Conservation (phyloP, 1,284 basidiomycete species). For the Tilletia setariae region DNA sequence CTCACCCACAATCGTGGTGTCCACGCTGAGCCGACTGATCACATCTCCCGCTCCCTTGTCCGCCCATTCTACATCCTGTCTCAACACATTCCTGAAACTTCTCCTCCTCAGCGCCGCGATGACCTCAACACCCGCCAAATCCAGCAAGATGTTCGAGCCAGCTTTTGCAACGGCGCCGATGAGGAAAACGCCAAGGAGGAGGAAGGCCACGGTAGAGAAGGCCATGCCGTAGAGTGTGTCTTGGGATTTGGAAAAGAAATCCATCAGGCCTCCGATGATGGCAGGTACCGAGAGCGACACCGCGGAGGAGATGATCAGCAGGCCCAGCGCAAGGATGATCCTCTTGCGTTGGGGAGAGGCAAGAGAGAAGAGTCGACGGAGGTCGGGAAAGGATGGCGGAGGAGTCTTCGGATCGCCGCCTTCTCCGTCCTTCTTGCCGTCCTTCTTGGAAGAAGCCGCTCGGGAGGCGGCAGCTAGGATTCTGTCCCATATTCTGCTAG, state of each 20-base stretch:
- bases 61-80: slow-evolving; percentile 74
- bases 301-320: slow-evolving; percentile 55
- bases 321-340: slow-evolving; percentile 41
- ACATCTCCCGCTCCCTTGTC: slow-evolving; percentile 92
- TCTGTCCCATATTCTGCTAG: slow-evolving; percentile 11
- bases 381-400: slow-evolving; percentile 41
- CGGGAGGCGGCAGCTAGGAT: slow-evolving; percentile 2
- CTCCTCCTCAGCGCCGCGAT: slow-evolving; percentile 80
- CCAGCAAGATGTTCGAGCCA: slow-evolving; percentile 81
- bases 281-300: slow-evolving; percentile 67
- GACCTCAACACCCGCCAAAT: slow-evolving; percentile 78
- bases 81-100: slow-evolving; percentile 75
- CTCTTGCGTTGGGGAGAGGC: slow-evolving; percentile 45
- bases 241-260: slow-evolving; percentile 46
- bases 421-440: slow-evolving; percentile 8
- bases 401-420: slow-evolving; percentile 19
- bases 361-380: slow-evolving; percentile 43
- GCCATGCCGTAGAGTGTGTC: slow-evolving; percentile 59
- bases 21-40: slow-evolving; percentile 82
- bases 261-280: slow-evolving; percentile 52
- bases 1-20: slow-evolving; percentile 92
- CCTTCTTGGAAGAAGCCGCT: slow-evolving; percentile 10
- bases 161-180: slow-evolving; percentile 84
- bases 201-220: slow-evolving; percentile 72
- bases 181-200: slow-evolving; percentile 77